Evolutionary conservation across 208 protist genomes (phyloP).

Genomic region (Acanthamoeba castellanii): DNA sequence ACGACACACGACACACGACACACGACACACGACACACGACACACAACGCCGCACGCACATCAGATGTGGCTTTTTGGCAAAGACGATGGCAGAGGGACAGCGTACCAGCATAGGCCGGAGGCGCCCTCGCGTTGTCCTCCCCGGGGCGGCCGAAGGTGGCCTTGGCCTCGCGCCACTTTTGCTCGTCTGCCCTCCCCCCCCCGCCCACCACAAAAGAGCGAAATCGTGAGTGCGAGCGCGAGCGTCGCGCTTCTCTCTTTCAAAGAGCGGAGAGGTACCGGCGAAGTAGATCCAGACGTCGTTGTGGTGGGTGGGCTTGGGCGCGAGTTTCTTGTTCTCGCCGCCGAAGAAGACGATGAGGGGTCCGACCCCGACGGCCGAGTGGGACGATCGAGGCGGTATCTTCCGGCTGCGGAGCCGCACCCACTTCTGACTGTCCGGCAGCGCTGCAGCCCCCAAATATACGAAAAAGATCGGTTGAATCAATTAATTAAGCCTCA

Average conservation of each 20-base stretch:
- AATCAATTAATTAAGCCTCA: not conserved
- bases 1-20: not conserved
- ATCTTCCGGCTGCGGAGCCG: conserved; percentile 27
- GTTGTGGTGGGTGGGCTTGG: conserved; percentile 17
- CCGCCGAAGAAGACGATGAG: conserved; percentile 38
- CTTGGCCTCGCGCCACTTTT: conserved; percentile 9
- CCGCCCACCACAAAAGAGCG: not conserved
- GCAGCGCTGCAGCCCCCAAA: not conserved
- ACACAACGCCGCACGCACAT: not conserved
- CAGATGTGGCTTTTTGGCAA: too few species aligned
- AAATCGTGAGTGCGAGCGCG: not conserved
- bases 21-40: not conserved
- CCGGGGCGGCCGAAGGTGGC: conserved; percentile 29
- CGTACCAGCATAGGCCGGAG: conserved; percentile 17
- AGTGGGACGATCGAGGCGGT: not conserved
- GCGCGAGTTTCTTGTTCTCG: not conserved
- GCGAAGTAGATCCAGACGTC: conserved; percentile 4
- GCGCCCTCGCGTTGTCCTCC: not conserved
- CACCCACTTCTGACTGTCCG: not conserved
- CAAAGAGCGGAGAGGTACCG: not conserved
- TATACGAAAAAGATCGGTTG: not conserved
- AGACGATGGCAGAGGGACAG: not conserved
- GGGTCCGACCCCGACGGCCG: not conserved
- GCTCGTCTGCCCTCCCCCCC: not conserved
- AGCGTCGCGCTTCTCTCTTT: not conserved